Conservation (phyloP, 495 filamentous ascomycete species). For the Bathelium albidoporum region DNA sequence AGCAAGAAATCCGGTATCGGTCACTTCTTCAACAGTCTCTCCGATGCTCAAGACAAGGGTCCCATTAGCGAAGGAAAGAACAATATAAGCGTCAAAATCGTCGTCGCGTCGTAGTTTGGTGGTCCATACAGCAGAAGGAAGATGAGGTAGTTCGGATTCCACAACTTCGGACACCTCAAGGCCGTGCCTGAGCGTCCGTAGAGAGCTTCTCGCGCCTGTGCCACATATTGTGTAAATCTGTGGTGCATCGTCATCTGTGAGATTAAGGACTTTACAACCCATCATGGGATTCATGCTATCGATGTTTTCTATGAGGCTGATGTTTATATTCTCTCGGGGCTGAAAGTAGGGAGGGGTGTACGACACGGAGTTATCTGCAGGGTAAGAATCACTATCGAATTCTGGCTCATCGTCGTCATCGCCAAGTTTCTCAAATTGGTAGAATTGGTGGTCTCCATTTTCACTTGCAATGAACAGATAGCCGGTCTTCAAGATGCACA, state of each 20-base stretch:
- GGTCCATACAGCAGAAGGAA: slow-evolving; percentile 87
- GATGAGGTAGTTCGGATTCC: slow-evolving; percentile 75
- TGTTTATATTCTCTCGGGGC: slow-evolving; percentile 65
- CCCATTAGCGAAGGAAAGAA: slow-evolving; percentile 57
- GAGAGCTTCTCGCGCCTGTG: slow-evolving; percentile 74
- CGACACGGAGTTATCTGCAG: slow-evolving; percentile 55
- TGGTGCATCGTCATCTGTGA: slow-evolving; percentile 83
- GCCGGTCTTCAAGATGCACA: slow-evolving; percentile 90
- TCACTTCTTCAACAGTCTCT: slow-evolving; percentile 91
- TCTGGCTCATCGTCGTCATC: slow-evolving; percentile 65
- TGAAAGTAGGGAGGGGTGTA: slow-evolving; percentile 76
- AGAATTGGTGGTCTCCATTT: slow-evolving; percentile 86
- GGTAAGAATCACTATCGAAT: slow-evolving; percentile 72
- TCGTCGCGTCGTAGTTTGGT: slow-evolving; percentile 77
- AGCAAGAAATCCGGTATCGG: slow-evolving; percentile 80
- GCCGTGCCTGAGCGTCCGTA: slow-evolving; percentile 85
- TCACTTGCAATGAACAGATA: slow-evolving; percentile 91
- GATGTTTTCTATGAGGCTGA: slow-evolving; percentile 75
- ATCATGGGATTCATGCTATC: slow-evolving; percentile 83
- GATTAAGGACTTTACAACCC: slow-evolving; percentile 80
- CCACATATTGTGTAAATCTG: slow-evolving; percentile 93
- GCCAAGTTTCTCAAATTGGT: slow-evolving; percentile 96
- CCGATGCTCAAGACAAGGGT: slow-evolving; percentile 89
- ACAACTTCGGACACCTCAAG: slow-evolving; percentile 90
- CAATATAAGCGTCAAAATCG: slow-evolving; percentile 69